Base-by-base conservation (phyloP, 225 moss, liverwort and hornwort species). In the Bryum argenteum region DNA sequence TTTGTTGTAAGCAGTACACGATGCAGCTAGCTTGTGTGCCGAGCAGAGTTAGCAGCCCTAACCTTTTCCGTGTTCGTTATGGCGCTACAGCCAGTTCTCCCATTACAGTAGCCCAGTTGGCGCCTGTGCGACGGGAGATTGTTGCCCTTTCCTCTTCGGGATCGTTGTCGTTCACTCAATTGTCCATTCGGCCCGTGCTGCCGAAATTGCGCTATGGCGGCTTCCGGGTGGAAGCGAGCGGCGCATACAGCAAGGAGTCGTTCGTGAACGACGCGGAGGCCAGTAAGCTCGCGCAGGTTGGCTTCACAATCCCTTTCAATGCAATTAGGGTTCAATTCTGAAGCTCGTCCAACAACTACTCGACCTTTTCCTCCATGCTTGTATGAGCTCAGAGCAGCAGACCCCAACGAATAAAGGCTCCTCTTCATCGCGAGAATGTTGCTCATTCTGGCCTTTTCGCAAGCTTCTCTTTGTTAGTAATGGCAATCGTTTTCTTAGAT, bases 271-370 rank as follows among this genome's bases (percentile, higher is more conserved):
- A 81, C 8, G 71, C 63, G 9, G 87, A 87, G 38, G 70, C 81
- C 17, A 67, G 54, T 11, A 87, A 81, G 65, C 87, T 87, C 63
- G 81, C 84, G 14, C 84, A 87, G 84, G 87, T 87, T 53, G 60
- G 38, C 26, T 76, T 61, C 8, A 11, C 61, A 26, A 40, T 8
- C n/a, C 13, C 11, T 40, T 37, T 24, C 8, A 28, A n/a, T 47
- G 20, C 21, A 61, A 60, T 64, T 61, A 69, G 69, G 78, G 75
- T 33, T 71, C 4, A 26, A 8, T 11, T 61, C 20, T 43, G 15
- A 53, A 42, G 14, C 53, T 51, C 19, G 28, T 39, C 6, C 4
- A 11, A 20, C 0, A 13, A 5, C 24, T 22, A 64, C 18, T 17
- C 22, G 39, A 17, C n/a, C 39, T 70, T 66, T 40, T 24, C 62